Evolutionary conservation across 1,284 basidiomycete species (phyloP), one percentile per base, ranked within the genome.

Genomic region (Hemileia vastatrix): DNA sequence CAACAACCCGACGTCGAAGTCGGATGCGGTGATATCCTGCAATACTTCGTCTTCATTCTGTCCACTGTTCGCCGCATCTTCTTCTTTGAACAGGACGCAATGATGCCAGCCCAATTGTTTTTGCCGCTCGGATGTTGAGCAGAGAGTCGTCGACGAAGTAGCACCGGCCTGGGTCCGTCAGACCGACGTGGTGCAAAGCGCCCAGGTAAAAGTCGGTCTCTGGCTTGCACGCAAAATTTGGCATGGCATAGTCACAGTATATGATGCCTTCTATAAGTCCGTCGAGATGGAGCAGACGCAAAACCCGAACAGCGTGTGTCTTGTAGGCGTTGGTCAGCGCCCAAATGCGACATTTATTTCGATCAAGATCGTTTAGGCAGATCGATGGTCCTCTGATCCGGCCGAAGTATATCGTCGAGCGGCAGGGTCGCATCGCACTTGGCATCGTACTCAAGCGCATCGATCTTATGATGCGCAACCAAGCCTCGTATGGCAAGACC

Each of bases 121-220:
- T 68, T 4, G 73, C 72, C 5, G 71, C 68, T 1, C 63, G 53
- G 15, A 72, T 57, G 59, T 75, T 75, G 49, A 67, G 62, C n/a
- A 65, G 64, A 54, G 70, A 72, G 57, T 75, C 73, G 49, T 75
- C 73, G 27, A 75, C 73, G 66, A 75, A 75, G 57, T 70, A 75
- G 44, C 65, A 63, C 21, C 54, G 64, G 9, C 61, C 65, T 4
- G 54, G 49, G 0, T 64, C 61, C 1, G 49, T 23, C 0, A 67
- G 66, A 6, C 65, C 62, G 1, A 74, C 68, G 15, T 65, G 64
- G 5, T 63, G 40, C 21, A 71, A 57, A 2, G 73, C 73, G 3
- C 8, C 4, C 3, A 64, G 59, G 48, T 71, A 75, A 60, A 67
- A 32, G 2, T 50, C 48, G 15, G 31, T 2, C 13, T 24, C 48